Percentiles rank a stretch among this genome's conserved stretches.
Evolutionary conservation across 2,329 filamentous ascomycete species (phyloP).

Genomic region (Paradendryphiella salina): DNA sequence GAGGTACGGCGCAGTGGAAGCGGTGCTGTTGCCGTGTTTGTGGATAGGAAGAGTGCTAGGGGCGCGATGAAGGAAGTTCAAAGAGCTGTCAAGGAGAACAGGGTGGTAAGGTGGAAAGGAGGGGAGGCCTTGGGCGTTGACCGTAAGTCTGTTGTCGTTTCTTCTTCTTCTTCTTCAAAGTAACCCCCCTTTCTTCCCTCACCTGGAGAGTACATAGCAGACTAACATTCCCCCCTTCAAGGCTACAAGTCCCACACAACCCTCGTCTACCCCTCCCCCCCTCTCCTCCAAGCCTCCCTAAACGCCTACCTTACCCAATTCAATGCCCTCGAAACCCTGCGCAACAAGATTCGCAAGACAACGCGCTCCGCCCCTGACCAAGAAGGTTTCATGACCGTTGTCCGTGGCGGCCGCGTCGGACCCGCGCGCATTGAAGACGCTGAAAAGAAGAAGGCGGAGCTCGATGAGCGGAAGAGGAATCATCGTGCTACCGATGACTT

Average conservation of each 20-base stretch:
- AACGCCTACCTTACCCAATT: constrained; percentile 89
- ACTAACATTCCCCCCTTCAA: constrained; percentile 46
- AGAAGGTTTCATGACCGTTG: constrained; percentile 94
- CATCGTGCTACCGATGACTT: constrained; percentile 66
- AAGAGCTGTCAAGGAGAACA: constrained; percentile 59
- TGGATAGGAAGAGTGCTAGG: constrained; percentile 78
- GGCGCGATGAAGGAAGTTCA: constrained; percentile 75
- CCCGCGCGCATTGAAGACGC: constrained; percentile 72
- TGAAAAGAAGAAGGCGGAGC: constrained; percentile 59
- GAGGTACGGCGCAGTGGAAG: constrained; percentile 72
- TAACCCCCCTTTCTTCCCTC: too few species aligned
- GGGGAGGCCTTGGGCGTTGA: constrained; percentile 53
- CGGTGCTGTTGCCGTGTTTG: constrained; percentile 79
- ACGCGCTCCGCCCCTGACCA: constrained; percentile 82
- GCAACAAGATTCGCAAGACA: constrained; percentile 63
- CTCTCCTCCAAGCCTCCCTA: constrained; percentile 69
- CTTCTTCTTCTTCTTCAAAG: constrained; percentile 17
- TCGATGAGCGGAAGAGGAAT: constrained; percentile 60
- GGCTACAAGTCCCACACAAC: constrained; percentile 67
- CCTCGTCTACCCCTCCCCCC: constrained; percentile 70
- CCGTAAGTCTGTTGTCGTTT: constrained; percentile 48
- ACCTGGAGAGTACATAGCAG: neutral
- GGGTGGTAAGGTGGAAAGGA: constrained; percentile 69
- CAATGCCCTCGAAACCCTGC: constrained; percentile 65
- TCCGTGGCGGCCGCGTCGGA: constrained; percentile 70